Evolutionary conservation across 2,329 filamentous ascomycete genomes (phyloP).

Genomic region (Penicillium sclerotiorum): DNA sequence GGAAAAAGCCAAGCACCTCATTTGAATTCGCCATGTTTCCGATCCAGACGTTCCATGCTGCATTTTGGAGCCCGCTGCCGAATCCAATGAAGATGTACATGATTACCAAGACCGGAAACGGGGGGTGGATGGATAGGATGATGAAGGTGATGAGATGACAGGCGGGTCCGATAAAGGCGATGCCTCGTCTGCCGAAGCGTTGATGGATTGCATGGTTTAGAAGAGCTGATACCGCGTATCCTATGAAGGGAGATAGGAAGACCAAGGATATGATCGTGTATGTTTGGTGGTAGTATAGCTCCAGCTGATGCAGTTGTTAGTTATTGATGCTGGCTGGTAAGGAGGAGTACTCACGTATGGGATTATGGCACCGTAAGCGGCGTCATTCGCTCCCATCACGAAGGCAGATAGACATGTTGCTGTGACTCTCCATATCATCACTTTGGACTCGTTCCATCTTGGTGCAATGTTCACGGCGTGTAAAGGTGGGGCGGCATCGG

Average conservation of each 20-base stretch:
- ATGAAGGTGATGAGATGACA: conserved; percentile 35
- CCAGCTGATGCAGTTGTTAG: conserved; percentile 34
- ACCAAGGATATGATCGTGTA: conserved; percentile 50
- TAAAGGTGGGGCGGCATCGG: conserved; percentile 23
- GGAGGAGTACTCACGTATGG: conserved; percentile 18
- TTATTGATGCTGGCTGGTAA: background rate
- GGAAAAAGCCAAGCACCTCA: conserved; percentile 71
- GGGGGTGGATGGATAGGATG: conserved; percentile 35
- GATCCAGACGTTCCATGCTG: conserved; percentile 62
- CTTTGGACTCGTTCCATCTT: conserved; percentile 24
- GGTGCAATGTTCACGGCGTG: conserved; percentile 26
- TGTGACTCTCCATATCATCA: conserved; percentile 20
- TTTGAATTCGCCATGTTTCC: conserved; percentile 74
- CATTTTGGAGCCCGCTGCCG: conserved; percentile 47
- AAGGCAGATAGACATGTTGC: conserved; percentile 24
- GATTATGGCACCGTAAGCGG: conserved; percentile 24
- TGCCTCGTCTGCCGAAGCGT: conserved; percentile 66
- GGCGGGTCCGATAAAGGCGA: conserved; percentile 62
- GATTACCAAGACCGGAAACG: conserved; percentile 38
- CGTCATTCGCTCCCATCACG: conserved; percentile 28
- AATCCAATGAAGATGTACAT: conserved; percentile 40
- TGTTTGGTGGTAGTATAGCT: conserved; percentile 48
- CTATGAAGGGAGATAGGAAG: conserved; percentile 53
- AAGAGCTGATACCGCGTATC: conserved; percentile 51
- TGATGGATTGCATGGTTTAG: conserved; percentile 49